These are phyloP conservation scores for Sphagnum tenellum DNA, from an alignment of 225 moss, liverwort and hornwort species.

Conservation along the genomic window DNA sequence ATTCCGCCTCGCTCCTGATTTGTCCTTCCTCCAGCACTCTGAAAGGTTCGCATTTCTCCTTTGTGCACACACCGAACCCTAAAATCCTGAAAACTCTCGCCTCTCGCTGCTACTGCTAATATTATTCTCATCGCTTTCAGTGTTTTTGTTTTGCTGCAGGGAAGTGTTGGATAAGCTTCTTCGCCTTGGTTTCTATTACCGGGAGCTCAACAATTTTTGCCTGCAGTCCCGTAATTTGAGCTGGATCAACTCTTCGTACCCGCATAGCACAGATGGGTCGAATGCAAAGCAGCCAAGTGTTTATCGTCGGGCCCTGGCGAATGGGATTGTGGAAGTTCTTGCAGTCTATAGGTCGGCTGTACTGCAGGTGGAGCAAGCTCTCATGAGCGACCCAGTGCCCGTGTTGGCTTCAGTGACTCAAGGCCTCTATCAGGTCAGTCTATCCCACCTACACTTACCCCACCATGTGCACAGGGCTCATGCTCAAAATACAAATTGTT, in stretches of 20 bases:
- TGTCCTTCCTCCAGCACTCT: slow-evolving; percentile 76
- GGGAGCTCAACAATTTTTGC: slow-evolving; percentile 83
- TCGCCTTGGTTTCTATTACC: slow-evolving; percentile 81
- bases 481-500: too few species aligned
- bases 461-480: too few species aligned
- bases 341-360: slow-evolving; percentile 94
- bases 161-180: slow-evolving; percentile 72
- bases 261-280: slow-evolving; percentile 13
- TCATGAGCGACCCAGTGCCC: slow-evolving; percentile 88
- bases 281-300: slow-evolving; percentile 61
- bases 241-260: slow-evolving; percentile 71
- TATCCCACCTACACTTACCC: too few species aligned
- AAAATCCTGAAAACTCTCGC: too few species aligned
- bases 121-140: too few species aligned
- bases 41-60: slow-evolving; percentile 39
- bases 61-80: too few species aligned
- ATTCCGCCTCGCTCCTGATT: slow-evolving; percentile 88
- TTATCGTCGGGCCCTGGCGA: slow-evolving; percentile 90
- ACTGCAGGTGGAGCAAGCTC: slow-evolving; percentile 78
- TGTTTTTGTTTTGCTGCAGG: slow-evolving; percentile 22
- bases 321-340: slow-evolving; percentile 86
- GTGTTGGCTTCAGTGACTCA: slow-evolving; percentile 89
- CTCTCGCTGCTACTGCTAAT: not conserved
- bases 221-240: slow-evolving; percentile 80
- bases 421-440: slow-evolving; percentile 76